These are phyloP conservation scores for Extremus antarcticus DNA, from an alignment of 495 filamentous ascomycete genomes.

Conservation along the genomic window DNA sequence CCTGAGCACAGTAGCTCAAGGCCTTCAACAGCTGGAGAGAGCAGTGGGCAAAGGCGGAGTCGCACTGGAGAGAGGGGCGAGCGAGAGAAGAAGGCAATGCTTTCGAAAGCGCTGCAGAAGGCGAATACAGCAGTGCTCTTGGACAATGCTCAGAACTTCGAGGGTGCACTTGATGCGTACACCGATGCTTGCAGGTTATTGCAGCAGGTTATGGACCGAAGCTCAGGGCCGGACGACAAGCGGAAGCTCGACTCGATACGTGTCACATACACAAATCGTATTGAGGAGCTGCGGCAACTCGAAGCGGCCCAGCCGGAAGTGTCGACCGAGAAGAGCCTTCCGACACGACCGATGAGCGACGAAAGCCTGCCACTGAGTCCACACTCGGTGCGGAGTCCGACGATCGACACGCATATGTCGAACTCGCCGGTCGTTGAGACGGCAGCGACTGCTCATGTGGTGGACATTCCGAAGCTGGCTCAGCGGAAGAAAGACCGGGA, in stretches of 20 bases:
- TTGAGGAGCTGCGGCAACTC: conserved; percentile 67
- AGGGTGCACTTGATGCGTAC: conserved; percentile 86
- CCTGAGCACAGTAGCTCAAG: background rate
- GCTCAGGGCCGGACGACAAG: conserved; percentile 70
- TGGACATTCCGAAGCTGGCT: conserved; percentile 28
- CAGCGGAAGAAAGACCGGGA: conserved; percentile 2
- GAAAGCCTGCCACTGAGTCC: conserved; percentile 33
- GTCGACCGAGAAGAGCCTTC: conserved; percentile 36
- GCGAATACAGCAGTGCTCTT: conserved; percentile 90
- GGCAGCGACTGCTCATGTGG: conserved; percentile 35
- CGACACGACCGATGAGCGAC: conserved; percentile 63
- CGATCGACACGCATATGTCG: background rate
- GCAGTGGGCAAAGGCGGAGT: conserved; percentile 6
- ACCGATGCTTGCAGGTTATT: conserved; percentile 76
- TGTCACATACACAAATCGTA: conserved; percentile 77
- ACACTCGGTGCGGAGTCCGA: background rate
- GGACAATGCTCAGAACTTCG: conserved; percentile 89
- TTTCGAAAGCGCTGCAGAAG: conserved; percentile 85
- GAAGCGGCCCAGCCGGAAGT: conserved; percentile 36
- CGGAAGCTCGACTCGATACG: conserved; percentile 79
- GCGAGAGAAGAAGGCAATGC: conserved; percentile 66
- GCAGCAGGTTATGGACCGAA: conserved; percentile 75
- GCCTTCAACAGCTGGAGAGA: background rate
- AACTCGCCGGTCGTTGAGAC: conserved; percentile 38
- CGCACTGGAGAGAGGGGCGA: conserved; percentile 27